A percentile compares a stretch with the other conserved stretches of the same genome.
These are phyloP conservation scores for Neurospora tetraspora DNA, from an alignment of 495 filamentous ascomycete species.

Conservation along the genomic window DNA sequence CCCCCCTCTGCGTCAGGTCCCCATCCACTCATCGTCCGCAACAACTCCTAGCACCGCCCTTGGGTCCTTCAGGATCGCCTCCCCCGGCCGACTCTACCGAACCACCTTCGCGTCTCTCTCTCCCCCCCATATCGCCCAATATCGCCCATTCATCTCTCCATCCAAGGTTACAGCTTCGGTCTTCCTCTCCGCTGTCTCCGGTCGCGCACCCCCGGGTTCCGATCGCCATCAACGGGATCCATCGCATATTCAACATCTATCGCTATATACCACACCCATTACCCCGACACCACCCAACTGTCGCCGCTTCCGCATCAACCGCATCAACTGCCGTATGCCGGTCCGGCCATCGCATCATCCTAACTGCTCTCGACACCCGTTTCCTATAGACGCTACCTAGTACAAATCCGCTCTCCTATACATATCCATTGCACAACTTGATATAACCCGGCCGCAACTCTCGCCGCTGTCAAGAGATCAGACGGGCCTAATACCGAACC, in stretches of 20 bases:
- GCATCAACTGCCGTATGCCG: neutral
- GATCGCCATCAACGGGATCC: neutral
- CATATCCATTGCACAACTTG: neutral
- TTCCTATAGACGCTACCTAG: neutral
- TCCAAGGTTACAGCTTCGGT: neutral
- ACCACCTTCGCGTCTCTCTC: conserved; percentile 4
- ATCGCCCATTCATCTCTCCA: neutral
- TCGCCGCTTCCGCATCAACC: neutral
- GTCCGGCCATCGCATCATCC: neutral
- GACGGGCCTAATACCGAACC: neutral
- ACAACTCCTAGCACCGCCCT: neutral
- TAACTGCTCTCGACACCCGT: neutral
- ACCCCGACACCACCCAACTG: neutral
- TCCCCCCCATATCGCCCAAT: neutral
- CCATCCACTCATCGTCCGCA: conserved; percentile 4
- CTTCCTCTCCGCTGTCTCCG: neutral
- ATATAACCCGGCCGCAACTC: conserved; percentile 2
- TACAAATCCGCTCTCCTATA: neutral
- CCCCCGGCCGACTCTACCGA: neutral
- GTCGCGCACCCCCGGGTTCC: neutral
- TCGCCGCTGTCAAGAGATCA: neutral
- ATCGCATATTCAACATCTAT: neutral
- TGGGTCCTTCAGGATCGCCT: neutral
- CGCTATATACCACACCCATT: neutral
- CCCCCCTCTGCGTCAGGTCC: conserved; percentile 10